These are phyloP conservation scores for Digitaria exilis DNA, from an alignment of 202 grass and related monocot genomes.

Conservation along the genomic window DNA sequence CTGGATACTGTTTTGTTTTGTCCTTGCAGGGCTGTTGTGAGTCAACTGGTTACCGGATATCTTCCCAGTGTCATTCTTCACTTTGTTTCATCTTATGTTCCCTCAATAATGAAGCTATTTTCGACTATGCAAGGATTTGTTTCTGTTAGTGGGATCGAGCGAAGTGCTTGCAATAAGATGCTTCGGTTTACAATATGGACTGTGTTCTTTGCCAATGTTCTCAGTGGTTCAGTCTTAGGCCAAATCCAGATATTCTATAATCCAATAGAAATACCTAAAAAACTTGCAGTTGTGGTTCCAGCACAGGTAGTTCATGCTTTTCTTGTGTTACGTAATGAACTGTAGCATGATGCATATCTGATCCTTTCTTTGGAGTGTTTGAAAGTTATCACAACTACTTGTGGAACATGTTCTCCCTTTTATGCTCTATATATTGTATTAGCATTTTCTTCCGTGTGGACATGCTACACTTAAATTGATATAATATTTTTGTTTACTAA, in stretches of 20 bases:
- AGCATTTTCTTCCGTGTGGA: background rate
- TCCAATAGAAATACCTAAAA: slow-evolving; percentile 82
- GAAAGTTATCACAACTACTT: slow-evolving; percentile 2
- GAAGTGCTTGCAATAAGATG: slow-evolving; percentile 95
- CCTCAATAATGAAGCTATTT: slow-evolving; percentile 86
- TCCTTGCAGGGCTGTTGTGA: slow-evolving; percentile 82
- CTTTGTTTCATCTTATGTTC: slow-evolving; percentile 74
- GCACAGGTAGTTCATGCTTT: slow-evolving; percentile 56
- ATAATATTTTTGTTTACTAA: background rate
- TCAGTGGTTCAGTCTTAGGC: slow-evolving; percentile 64
- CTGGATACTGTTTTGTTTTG: slow-evolving; percentile 31
- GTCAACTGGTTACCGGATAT: slow-evolving; percentile 94
- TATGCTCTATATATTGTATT: slow-evolving; percentile 20
- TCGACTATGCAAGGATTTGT: slow-evolving; percentile 95
- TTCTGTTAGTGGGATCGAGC: slow-evolving; percentile 79
- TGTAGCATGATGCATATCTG: background rate
- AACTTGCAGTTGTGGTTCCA: slow-evolving; percentile 83
- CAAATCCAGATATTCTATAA: slow-evolving; percentile 60
- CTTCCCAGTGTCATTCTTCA: slow-evolving; percentile 93
- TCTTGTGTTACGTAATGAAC: background rate
- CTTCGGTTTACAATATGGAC: slow-evolving; percentile 93
- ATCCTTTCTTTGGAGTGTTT: background rate
- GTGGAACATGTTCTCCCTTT: slow-evolving; percentile 8
- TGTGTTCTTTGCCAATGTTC: slow-evolving; percentile 90
- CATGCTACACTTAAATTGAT: slow-evolving; percentile 9